Percentiles rank a stretch among this genome's conserved stretches.
phyloP scores from a whole-genome alignment of 176 grass and related monocot species.

The Microstegium vimineum region DNA sequence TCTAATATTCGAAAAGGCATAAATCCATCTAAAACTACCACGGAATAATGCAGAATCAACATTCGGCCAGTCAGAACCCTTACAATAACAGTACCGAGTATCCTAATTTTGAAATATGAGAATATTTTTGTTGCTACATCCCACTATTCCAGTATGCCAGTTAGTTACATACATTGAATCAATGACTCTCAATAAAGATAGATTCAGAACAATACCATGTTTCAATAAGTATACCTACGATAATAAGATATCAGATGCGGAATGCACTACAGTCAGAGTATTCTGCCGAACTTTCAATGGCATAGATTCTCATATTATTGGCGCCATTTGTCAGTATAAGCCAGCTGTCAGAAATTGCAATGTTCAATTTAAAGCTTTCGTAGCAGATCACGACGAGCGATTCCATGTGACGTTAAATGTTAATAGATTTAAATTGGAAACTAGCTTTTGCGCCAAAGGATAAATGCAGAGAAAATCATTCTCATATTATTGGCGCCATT shows the following conservation, averaged over 20 bases:
- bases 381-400: background rate
- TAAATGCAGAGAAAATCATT: slow-evolving; percentile 7
- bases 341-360: background rate
- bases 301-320: background rate
- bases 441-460: background rate
- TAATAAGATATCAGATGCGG: background rate
- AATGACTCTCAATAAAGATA: background rate
- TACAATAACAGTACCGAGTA: background rate
- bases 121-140: background rate
- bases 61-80: background rate
- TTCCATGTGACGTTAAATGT: background rate
- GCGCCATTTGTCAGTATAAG: background rate
- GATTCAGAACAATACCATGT: background rate
- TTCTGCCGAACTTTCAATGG: background rate
- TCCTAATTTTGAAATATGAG: background rate
- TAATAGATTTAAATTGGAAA: background rate
- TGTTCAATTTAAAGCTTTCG: background rate
- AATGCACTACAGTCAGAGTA: background rate
- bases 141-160: background rate
- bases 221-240: background rate
- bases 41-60: background rate
- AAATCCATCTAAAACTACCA: slow-evolving; percentile 4
- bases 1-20: background rate
- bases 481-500: no score
- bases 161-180: background rate